Evolutionary conservation across 2,329 filamentous ascomycete species (phyloP).

Genomic region (Metarhizium album): DNA sequence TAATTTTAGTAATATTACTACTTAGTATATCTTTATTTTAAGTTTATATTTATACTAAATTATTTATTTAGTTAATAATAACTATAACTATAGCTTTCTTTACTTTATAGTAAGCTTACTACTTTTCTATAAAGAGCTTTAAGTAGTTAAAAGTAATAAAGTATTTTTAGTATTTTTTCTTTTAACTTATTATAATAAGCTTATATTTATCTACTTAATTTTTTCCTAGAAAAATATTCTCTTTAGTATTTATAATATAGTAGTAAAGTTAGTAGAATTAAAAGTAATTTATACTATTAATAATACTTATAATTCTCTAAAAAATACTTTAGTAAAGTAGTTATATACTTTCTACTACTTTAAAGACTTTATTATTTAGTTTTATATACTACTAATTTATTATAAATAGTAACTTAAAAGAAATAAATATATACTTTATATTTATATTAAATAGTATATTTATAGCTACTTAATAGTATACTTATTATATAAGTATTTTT

Average conservation of each 20-base stretch:
- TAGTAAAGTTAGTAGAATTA: background rate
- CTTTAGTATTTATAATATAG: background rate
- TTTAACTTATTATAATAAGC: background rate
- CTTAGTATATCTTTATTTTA: background rate
- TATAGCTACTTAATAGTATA: too few relatives aligned
- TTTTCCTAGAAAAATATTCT: background rate
- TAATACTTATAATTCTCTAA: background rate
- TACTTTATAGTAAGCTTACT: background rate
- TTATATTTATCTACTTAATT: background rate
- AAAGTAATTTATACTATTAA: background rate
- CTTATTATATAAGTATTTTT: too few relatives aligned
- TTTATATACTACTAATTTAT: too few relatives aligned
- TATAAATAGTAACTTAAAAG: too few relatives aligned
- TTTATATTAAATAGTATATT: too few relatives aligned
- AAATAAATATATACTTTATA: too few relatives aligned
- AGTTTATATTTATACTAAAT: background rate
- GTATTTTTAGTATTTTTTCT: background rate
- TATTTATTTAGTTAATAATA: background rate
- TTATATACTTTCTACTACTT: background rate
- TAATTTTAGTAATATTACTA: background rate
- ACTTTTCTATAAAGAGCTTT: background rate
- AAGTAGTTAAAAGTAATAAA: background rate
- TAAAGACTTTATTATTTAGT: too few relatives aligned
- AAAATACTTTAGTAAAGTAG: background rate
- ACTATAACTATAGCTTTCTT: background rate